These are phyloP conservation scores for Pythium diclinum DNA, from an alignment of 352 stramenopile genomes.

Conservation along the genomic window DNA sequence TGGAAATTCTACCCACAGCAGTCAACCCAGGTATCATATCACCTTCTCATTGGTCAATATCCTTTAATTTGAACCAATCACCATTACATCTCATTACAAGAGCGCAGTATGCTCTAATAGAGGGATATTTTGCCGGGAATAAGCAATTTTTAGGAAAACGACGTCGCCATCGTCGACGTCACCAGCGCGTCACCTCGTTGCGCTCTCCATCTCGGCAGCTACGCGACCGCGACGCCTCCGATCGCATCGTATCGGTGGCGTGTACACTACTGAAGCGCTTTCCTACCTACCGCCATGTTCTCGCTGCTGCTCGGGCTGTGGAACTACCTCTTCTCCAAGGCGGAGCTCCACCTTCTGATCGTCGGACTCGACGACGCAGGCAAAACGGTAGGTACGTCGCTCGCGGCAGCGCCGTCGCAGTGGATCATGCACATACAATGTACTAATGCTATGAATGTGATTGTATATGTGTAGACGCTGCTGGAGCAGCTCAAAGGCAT, in stretches of 20 bases:
- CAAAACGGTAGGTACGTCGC: slow-evolving; percentile 78
- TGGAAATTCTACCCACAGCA: neutral
- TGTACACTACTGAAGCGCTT: neutral
- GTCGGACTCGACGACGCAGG: slow-evolving; percentile 90
- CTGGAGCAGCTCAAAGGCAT: slow-evolving; percentile 90
- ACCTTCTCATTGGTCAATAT: neutral
- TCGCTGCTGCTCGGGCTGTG: slow-evolving; percentile 80
- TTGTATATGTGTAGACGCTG: slow-evolving; percentile 57
- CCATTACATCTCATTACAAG: neutral
- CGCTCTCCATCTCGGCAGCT: neutral
- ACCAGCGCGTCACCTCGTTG: neutral
- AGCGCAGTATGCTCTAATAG: neutral
- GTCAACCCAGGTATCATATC: neutral
- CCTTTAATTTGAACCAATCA: neutral
- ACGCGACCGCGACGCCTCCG: neutral
- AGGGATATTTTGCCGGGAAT: neutral
- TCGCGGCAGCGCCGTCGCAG: neutral
- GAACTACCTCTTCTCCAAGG: slow-evolving; percentile 83
- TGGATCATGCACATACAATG: neutral
- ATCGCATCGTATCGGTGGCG: neutral
- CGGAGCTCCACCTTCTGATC: slow-evolving; percentile 90
- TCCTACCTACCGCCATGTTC: slow-evolving; percentile 54
- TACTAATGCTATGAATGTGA: slow-evolving; percentile 18
- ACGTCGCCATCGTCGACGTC: neutral
- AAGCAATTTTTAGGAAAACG: neutral